Conservation (phyloP, 805 yeast species). For the Millerozyma miso region DNA sequence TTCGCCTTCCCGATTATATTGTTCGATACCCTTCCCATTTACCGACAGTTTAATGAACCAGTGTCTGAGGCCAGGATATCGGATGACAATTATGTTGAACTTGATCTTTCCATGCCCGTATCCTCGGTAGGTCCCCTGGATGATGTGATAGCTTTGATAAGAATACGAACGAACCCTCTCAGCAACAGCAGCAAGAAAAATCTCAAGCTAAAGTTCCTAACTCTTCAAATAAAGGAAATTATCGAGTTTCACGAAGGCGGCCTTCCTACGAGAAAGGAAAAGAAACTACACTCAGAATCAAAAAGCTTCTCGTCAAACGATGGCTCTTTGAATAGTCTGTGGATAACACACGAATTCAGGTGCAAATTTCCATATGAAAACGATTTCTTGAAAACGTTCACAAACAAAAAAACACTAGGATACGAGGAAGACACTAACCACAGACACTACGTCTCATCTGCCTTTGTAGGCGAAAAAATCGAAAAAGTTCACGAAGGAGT, state of each 20-base stretch:
- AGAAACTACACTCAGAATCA: slow-evolving; percentile 31
- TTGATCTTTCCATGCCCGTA: slow-evolving; percentile 44
- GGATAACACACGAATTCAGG: slow-evolving; percentile 19
- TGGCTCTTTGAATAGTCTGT: slow-evolving; percentile 22
- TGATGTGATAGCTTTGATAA: slow-evolving; percentile 33
- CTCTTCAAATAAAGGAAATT: slow-evolving; percentile 49
- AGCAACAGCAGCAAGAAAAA: slow-evolving; percentile 25
- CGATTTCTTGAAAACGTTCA: slow-evolving; percentile 28
- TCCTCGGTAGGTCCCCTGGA: slow-evolving; percentile 61
- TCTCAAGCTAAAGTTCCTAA: slow-evolving; percentile 40
- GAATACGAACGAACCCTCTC: slow-evolving; percentile 37
- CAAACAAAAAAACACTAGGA: not conserved
- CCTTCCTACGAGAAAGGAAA: slow-evolving; percentile 44
- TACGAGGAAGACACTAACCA: slow-evolving; percentile 3
- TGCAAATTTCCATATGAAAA: slow-evolving; percentile 31
- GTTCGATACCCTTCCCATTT: slow-evolving; percentile 55
- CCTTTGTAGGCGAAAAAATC: slow-evolving; percentile 19
- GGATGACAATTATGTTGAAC: slow-evolving; percentile 44
- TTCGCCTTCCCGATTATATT: slow-evolving; percentile 54
- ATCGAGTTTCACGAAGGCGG: slow-evolving; percentile 53
- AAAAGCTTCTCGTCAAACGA: slow-evolving; percentile 20
- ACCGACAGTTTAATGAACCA: slow-evolving; percentile 52
- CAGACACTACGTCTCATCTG: slow-evolving; percentile 6
- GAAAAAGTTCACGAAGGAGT: slow-evolving; percentile 33
- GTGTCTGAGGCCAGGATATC: slow-evolving; percentile 41